These are phyloP conservation scores for Ophiostoma himal-ulmi DNA, from an alignment of 2,329 filamentous ascomycete genomes.

Conservation along the genomic window DNA sequence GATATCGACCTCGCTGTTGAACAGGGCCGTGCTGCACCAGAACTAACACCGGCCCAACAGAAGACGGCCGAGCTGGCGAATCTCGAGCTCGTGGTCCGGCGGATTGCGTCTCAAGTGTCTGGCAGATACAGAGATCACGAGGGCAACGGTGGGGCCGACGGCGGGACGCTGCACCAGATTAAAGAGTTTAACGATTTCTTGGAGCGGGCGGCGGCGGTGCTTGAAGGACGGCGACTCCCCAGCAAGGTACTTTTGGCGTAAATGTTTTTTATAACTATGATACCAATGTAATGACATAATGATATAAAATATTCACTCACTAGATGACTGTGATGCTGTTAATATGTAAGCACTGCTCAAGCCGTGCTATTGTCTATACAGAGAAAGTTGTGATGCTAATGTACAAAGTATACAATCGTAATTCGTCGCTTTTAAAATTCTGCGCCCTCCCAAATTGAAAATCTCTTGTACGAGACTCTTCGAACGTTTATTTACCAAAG, in stretches of 20 bases:
- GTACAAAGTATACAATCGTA: constrained; percentile 16
- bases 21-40: constrained; percentile 41
- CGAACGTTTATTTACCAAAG: constrained; percentile 26
- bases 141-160: constrained; percentile 40
- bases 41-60: constrained; percentile 40
- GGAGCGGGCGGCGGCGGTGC: constrained; percentile 52
- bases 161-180: constrained; percentile 49
- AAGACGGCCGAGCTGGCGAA: constrained; percentile 50
- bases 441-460: background rate
- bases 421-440: background rate
- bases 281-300: constrained; percentile 2
- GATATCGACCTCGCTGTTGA: constrained; percentile 54
- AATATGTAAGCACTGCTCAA: background rate
- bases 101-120: constrained; percentile 49
- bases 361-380: background rate
- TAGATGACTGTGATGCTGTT: background rate
- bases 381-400: constrained; percentile 19
- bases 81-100: constrained; percentile 52
- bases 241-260: background rate
- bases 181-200: constrained; percentile 59
- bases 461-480: background rate
- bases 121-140: constrained; percentile 36
- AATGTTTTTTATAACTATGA: background rate
- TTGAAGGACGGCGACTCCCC: constrained; percentile 38
- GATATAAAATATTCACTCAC: background rate